Base-by-base conservation (phyloP, 179 eudicot species). In the Corrigiola litoralis region DNA sequence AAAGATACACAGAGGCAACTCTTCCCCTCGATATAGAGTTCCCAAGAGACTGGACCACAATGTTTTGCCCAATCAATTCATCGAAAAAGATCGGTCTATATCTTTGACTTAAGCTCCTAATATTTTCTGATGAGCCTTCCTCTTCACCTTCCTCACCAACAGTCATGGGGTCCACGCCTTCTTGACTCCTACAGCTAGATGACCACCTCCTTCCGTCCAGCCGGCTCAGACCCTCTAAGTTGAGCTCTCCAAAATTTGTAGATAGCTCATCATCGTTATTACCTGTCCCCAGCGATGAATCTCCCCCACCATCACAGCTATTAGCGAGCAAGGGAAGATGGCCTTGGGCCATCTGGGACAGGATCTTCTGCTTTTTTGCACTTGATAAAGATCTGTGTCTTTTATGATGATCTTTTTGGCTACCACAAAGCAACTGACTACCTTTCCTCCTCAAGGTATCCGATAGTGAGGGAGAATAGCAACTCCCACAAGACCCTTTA, bases 181-280 rank as follows among this genome's bases (percentile, higher is more conserved):
- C 99, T 67, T 75, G 83, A 70, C 99, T 91, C 74, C 91, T 79
- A 65, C 87, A 86, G 60, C 94, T 86, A 6, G 88, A 27, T 23
- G 99, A 88, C 99, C 99, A 91, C 67, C 96, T 88, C 83, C 85
- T 91, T 45, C 99, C 96, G 68, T 95, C 99, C 77, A 95, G 63
- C 58, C 99, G 81, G 72, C 95, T 95, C 76, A 87, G 68, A 18
- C 88, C 96, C 72, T 95, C 99, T 82, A 95, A 77, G 79, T 88
- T 89, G 58, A 95, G 79, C 85, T 91, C 99, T 44, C 92, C 96
- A 57, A 63, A 86, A 72, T 86, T 91, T 27, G 85, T 82, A 2
- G 95, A 84, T 40, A 91, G 78, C 74, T 95, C 99, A 66, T 88
- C 96, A 63, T 88, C 95, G 60, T 89, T 83, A 37, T 75, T 69